Conservation (phyloP, 768 basidiomycete species). For the Phaeotremella fagi region DNA sequence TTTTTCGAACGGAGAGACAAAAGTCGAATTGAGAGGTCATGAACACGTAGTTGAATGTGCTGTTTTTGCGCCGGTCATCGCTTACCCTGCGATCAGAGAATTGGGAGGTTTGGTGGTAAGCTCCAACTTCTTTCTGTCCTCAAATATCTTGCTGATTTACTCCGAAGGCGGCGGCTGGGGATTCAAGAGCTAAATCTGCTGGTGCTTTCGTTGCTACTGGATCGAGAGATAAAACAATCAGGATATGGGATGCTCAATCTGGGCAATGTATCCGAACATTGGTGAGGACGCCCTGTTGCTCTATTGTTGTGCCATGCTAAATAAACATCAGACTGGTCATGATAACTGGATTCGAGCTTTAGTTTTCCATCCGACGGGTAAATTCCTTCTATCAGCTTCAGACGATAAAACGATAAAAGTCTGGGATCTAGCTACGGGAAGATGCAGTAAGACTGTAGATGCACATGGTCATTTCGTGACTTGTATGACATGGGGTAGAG, state of each 20-base stretch:
- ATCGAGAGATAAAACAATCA: constrained; percentile 85
- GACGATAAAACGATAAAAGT: constrained; percentile 88
- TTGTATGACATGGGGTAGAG: constrained; percentile 72
- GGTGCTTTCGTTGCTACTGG: constrained; percentile 69
- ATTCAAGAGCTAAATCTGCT: constrained; percentile 50
- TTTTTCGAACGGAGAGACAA: constrained; percentile 65
- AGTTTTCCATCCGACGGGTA: constrained; percentile 84
- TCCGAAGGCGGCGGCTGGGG: constrained; percentile 53
- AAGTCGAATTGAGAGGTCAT: constrained; percentile 78
- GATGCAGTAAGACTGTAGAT: constrained; percentile 79
- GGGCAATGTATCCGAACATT: constrained; percentile 77
- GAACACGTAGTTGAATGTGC: constrained; percentile 80
- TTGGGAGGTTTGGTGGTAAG: constrained; percentile 66
- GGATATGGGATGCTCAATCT: constrained; percentile 78
- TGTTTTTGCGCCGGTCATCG: constrained; percentile 70
- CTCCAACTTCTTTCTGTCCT: no score
- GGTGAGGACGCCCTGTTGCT: constrained; percentile 50
- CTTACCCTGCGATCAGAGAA: constrained; percentile 71
- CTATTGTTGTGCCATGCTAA: neutral
- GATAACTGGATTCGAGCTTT: constrained; percentile 88
- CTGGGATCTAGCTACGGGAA: constrained; percentile 80
- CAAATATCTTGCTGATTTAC: no score
- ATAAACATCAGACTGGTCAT: constrained; percentile 49
- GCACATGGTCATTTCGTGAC: constrained; percentile 82
- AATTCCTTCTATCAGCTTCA: constrained; percentile 81